A percentile compares a stretch with the other conserved stretches of the same genome.
Conservation (phyloP, 148 eudicot species). For the Beta vulgaris region DNA sequence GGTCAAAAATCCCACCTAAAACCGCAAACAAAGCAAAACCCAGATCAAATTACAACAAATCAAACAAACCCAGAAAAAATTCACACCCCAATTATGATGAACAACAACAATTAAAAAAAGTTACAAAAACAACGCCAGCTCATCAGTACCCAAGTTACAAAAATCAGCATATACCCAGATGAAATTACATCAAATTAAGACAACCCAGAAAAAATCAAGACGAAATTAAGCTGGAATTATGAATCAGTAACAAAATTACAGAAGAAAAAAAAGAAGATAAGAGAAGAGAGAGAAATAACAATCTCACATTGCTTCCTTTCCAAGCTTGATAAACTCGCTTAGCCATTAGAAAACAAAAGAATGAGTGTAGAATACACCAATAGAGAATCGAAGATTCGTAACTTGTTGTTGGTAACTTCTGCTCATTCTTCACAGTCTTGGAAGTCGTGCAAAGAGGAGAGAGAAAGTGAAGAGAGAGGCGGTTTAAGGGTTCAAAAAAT, state of each 20-base stretch:
- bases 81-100: background rate
- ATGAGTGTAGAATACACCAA: conserved; percentile 9
- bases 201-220: conserved; percentile 10
- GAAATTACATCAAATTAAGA: conserved; percentile 11
- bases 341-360: conserved; percentile 32
- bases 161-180: background rate
- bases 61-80: conserved; percentile 11
- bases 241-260: background rate
- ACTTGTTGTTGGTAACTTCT: conserved; percentile 26
- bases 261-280: background rate
- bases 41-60: conserved; percentile 20
- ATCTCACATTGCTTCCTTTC: conserved; percentile 59
- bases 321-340: conserved; percentile 51
- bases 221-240: conserved; percentile 4
- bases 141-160: conserved; percentile 6
- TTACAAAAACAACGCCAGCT: background rate
- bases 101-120: background rate
- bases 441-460: conserved; percentile 36
- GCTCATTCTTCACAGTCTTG: conserved; percentile 30
- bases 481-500: conserved; percentile 37
- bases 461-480: conserved; percentile 26
- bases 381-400: conserved; percentile 30
- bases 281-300: background rate
- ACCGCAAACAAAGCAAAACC: conserved; percentile 10
- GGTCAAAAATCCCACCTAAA: background rate